Conservation (phyloP, 2,329 filamentous ascomycete species). For the Aspergillus brasiliensis region DNA sequence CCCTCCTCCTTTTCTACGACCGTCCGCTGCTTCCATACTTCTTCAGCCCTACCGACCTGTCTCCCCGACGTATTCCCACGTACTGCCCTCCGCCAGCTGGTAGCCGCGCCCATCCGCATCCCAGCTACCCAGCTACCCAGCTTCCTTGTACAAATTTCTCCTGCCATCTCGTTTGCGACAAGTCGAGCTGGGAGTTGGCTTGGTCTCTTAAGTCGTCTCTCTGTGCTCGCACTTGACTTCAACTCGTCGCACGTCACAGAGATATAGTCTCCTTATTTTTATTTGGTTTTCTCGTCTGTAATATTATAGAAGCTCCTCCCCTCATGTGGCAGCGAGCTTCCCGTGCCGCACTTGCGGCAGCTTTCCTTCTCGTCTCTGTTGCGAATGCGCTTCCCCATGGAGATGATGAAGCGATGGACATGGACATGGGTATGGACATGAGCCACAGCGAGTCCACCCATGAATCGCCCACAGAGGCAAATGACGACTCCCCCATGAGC, state of each 20-base stretch:
- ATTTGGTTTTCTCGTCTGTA: background rate
- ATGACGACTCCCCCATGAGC: slow-evolving; percentile 40
- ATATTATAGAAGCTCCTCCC: background rate
- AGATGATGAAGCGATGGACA: slow-evolving; percentile 34
- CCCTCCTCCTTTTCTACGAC: background rate
- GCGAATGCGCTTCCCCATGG: slow-evolving; percentile 38
- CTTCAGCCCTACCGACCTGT: slow-evolving; percentile 19
- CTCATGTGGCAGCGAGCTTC: slow-evolving; percentile 29
- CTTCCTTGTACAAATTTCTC: background rate
- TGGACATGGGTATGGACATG: slow-evolving; percentile 34
- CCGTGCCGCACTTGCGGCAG: slow-evolving; percentile 31
- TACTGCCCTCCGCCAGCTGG: background rate
- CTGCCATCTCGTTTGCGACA: background rate
- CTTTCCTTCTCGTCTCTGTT: slow-evolving; percentile 32
- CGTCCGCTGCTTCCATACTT: slow-evolving; percentile 14
- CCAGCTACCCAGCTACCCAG: background rate
- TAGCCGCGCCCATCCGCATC: background rate
- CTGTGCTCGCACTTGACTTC: background rate
- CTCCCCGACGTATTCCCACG: background rate
- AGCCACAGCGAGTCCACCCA: slow-evolving; percentile 19
- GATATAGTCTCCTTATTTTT: background rate
- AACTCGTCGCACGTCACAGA: background rate
- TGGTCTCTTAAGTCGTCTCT: background rate
- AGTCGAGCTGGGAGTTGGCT: background rate
- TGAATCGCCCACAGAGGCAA: slow-evolving; percentile 18